Percentiles rank a stretch among this genome's conserved stretches.
Evolutionary conservation across 768 basidiomycete species (phyloP).

Genomic region (Paxillus ammoniavirescens): DNA sequence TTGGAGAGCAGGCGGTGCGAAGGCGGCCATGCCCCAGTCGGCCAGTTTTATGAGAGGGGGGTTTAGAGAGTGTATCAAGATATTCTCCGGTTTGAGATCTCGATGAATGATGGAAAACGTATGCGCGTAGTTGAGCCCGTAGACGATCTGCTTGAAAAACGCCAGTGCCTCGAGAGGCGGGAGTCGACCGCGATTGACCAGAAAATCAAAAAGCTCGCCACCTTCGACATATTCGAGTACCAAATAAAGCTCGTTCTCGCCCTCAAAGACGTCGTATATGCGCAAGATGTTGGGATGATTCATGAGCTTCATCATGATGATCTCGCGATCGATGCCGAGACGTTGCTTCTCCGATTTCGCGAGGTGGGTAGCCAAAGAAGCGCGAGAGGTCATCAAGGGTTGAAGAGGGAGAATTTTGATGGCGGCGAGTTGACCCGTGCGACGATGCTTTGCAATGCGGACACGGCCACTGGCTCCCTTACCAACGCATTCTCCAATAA

Average conservation of each 20-base stretch:
- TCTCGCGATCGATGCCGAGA: conserved; percentile 89
- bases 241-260: conserved; percentile 85
- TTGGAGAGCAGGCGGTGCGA: conserved; percentile 80
- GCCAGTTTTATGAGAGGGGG: conserved; percentile 92
- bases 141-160: conserved; percentile 95
- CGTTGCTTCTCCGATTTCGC: conserved; percentile 79
- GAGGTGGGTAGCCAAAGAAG: conserved; percentile 60
- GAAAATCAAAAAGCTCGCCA: conserved; percentile 95
- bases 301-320: conserved; percentile 99
- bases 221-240: conserved; percentile 95
- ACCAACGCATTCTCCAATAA: conserved; percentile 90
- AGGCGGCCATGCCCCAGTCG: conserved; percentile 98
- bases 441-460: conserved; percentile 85
- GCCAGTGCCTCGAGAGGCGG: conserved; percentile 78
- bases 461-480: conserved; percentile 94
- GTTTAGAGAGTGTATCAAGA: conserved; percentile 80
- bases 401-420: conserved; percentile 93
- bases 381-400: conserved; percentile 70
- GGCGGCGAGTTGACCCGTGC: conserved; percentile 89
- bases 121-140: conserved; percentile 95
- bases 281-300: conserved; percentile 96
- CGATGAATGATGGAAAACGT: conserved; percentile 97
- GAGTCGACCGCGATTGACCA: conserved; percentile 85
- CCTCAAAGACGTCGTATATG: conserved; percentile 95
- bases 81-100: conserved; percentile 97